Evolutionary conservation across 805 yeast species (phyloP).

Genomic region (Lipomyces anomalus): DNA sequence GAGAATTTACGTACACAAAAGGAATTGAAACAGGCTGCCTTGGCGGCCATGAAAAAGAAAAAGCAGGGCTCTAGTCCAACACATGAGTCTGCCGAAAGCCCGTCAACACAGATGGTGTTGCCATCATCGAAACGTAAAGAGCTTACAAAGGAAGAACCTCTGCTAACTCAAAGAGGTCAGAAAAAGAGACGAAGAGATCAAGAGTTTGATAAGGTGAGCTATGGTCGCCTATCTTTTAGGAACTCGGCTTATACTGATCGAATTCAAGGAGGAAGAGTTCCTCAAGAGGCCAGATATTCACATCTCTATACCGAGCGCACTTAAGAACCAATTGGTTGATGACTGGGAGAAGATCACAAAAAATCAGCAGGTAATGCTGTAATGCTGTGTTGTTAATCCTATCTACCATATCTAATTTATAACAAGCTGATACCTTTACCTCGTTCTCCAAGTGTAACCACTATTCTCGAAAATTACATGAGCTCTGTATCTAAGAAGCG

Average conservation of each 20-base stretch:
- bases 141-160: slow-evolving; percentile 8
- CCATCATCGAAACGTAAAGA: slow-evolving; percentile 22
- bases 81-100: background rate
- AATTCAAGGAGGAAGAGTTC: slow-evolving; percentile 13
- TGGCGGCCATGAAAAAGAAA: slow-evolving; percentile 30
- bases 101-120: background rate
- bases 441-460: slow-evolving; percentile 46
- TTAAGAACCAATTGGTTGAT: slow-evolving; percentile 71
- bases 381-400: slow-evolving; percentile 1
- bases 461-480: slow-evolving; percentile 51
- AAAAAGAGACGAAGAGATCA: slow-evolving; percentile 7
- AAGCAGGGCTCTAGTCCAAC: slow-evolving; percentile 8
- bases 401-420: background rate
- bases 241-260: background rate
- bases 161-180: background rate
- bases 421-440: slow-evolving; percentile 56
- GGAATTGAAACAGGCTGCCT: slow-evolving; percentile 49
- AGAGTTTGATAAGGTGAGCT: slow-evolving; percentile 11
- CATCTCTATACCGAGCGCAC: slow-evolving; percentile 54
- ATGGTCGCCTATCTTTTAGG: background rate
- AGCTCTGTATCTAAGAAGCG: slow-evolving; percentile 28
- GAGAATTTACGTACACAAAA: slow-evolving; percentile 63
- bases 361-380: slow-evolving; percentile 46
- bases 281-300: slow-evolving; percentile 45
- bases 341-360: slow-evolving; percentile 93